Conservation (phyloP, 2,329 filamentous ascomycete genomes). For the Aureobasidium sp. region DNA sequence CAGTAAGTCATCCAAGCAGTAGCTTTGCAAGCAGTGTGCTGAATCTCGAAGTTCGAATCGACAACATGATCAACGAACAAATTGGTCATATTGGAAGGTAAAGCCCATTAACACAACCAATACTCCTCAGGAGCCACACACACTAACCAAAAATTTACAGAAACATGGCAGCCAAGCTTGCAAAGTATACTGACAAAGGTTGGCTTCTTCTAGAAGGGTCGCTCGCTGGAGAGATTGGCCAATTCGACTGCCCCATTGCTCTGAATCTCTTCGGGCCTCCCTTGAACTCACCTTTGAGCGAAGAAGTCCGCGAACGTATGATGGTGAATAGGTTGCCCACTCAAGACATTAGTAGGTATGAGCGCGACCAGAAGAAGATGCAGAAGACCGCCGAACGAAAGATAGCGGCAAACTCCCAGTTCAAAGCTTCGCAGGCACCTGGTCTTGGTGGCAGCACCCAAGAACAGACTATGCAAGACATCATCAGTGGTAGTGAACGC, state of each 20-base stretch:
- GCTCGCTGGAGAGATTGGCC: constrained; percentile 56
- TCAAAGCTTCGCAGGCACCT: constrained; percentile 12
- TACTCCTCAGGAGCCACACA: background rate
- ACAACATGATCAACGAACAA: constrained; percentile 65
- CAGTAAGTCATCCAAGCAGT: background rate
- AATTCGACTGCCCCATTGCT: constrained; percentile 63
- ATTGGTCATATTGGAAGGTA: constrained; percentile 64
- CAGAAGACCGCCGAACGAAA: constrained; percentile 20
- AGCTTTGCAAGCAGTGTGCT: constrained; percentile 32
- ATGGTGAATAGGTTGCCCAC: constrained; percentile 55
- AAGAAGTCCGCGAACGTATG: constrained; percentile 34
- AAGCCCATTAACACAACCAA: background rate
- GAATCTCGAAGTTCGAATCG: constrained; percentile 64
- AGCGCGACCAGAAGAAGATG: constrained; percentile 27
- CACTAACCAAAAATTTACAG: constrained; percentile 22
- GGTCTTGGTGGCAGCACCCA: constrained; percentile 25
- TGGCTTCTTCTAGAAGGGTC: constrained; percentile 59
- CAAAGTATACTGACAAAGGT: constrained; percentile 55
- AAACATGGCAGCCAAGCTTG: constrained; percentile 59
- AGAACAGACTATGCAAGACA: constrained; percentile 48
- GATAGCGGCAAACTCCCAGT: constrained; percentile 13
- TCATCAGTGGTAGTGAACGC: constrained; percentile 56
- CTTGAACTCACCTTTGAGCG: constrained; percentile 37
- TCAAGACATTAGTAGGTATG: constrained; percentile 32
- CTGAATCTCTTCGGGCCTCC: constrained; percentile 61